Evolutionary conservation across 2,329 filamentous ascomycete genomes (phyloP), one percentile per base, ranked within the genome.

Genomic region (Ploettnerulaceae sp.): DNA sequence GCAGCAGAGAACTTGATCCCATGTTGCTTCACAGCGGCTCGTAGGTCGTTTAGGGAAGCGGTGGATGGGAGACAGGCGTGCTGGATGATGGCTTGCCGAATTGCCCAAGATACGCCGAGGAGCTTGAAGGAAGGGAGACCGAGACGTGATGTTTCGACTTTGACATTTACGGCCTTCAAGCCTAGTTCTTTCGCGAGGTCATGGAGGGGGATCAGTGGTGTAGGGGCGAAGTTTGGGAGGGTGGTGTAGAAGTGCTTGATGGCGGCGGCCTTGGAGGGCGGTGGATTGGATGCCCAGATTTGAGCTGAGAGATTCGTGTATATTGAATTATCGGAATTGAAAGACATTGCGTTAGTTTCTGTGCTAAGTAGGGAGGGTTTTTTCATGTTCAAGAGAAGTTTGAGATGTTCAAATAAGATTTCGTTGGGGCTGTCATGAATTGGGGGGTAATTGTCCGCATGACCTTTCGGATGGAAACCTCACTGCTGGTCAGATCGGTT

Each of bases 81-180:
- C 1, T 66, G 60, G 0, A 68, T 61, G 5, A 87, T 60, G 11
- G 82, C 77, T 7, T 76, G 74, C 55, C 79, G 83, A 2, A 77
- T 73, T 0, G 77, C 84, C 84, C 84, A 91, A 0, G 82, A 86
- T 1, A 86, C 86, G 15, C 86, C 87, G 0, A 90, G 74, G 35
- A 90, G 85, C 64, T 93, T 93, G 71, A 89, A 91, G 0, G 85
- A 76, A 0, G 84, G 84, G 1, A 90, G 71, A 0, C 81, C 81
- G 24, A 88, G 77, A 5, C 86, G 75, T 44, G 67, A 70, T 20
- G 76, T 80, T 63, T 91, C 85, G 57, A 89, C 79, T 61, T 91
- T 91, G 54, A 89, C 59, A 31, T 81, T 72, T 3, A 90, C 70
- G 4, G 71, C 66, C 1, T 67, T 65, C 9, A 87, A 66, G 0